A percentile compares a stretch with the other conserved stretches of the same genome.
These are phyloP conservation scores for Aspergillus terreus DNA, from an alignment of 2,329 filamentous ascomycete genomes.

Conservation along the genomic window DNA sequence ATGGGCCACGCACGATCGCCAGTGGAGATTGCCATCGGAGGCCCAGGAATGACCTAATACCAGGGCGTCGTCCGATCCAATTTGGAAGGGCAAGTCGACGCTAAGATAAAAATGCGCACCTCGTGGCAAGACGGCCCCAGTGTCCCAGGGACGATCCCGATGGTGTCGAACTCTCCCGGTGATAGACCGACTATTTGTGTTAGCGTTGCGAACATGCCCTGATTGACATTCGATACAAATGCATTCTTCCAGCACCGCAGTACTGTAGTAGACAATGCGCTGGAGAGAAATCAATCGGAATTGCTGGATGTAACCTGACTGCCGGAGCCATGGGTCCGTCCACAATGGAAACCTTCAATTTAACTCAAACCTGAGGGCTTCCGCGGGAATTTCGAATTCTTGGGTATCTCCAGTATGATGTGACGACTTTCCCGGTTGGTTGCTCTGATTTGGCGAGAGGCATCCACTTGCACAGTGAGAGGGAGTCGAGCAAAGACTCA, in stretches of 20 bases:
- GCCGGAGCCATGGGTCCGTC: background rate
- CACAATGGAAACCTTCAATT: background rate
- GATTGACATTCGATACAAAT: background rate
- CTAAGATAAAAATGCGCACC: conserved; percentile 6
- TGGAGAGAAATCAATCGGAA: background rate
- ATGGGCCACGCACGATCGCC: conserved; percentile 1
- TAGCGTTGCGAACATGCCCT: background rate
- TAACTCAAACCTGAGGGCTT: background rate
- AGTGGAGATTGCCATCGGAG: conserved; percentile 6
- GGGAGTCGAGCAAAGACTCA: too few relatives aligned
- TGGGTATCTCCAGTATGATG: background rate
- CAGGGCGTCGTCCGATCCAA: conserved; percentile 4
- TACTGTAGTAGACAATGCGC: background rate
- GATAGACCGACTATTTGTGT: conserved; percentile 5
- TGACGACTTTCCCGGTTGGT: background rate
- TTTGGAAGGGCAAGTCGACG: conserved; percentile 5
- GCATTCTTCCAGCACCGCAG: background rate
- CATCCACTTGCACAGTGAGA: too few relatives aligned
- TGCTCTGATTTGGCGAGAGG: too few relatives aligned
- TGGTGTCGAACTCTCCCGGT: conserved; percentile 4
- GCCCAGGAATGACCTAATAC: conserved; percentile 6
- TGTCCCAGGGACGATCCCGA: conserved; percentile 5
- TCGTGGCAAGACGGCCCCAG: conserved; percentile 8
- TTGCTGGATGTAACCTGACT: background rate
- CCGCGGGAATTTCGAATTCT: background rate